Conservation (phyloP, 2,329 filamentous ascomycete genomes). For the Dendryphion nanum region DNA sequence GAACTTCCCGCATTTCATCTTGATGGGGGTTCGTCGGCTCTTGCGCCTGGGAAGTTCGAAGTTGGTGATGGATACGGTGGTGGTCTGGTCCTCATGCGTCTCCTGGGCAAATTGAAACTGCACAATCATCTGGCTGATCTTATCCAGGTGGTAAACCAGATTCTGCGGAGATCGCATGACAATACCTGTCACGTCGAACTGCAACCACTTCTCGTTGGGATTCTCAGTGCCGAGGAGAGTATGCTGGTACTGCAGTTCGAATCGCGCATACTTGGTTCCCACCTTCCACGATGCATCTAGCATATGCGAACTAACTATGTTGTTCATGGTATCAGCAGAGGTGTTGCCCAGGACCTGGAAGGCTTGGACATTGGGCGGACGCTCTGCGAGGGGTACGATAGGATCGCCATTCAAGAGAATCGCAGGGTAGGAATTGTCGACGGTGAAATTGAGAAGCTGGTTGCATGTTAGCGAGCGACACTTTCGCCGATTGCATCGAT, state of each 20-base stretch:
- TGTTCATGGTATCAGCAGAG: conserved; percentile 10
- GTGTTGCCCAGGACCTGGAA: conserved; percentile 20
- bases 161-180: no score
- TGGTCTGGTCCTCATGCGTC: conserved; percentile 1
- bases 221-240: conserved; percentile 16
- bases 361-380: conserved; percentile 21
- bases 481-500: not conserved
- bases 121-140: conserved; percentile 21
- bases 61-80: conserved; percentile 20
- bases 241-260: conserved; percentile 27
- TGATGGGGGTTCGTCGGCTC: conserved; percentile 17
- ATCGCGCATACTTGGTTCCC: conserved; percentile 12
- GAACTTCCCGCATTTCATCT: conserved; percentile 28
- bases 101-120: conserved; percentile 20
- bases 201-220: conserved; percentile 18
- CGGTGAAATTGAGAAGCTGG: conserved; percentile 25
- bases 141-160: no score
- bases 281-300: conserved; percentile 10
- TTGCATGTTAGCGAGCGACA: not conserved
- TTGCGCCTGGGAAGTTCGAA: conserved; percentile 20
- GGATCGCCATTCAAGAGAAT: conserved; percentile 22
- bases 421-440: conserved; percentile 8
- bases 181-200: conserved; percentile 27
- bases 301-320: conserved; percentile 9
- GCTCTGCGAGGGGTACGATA: conserved; percentile 20